Evolutionary conservation across 257 asterid genomes (phyloP).

Genomic region (Solanum neorickii): DNA sequence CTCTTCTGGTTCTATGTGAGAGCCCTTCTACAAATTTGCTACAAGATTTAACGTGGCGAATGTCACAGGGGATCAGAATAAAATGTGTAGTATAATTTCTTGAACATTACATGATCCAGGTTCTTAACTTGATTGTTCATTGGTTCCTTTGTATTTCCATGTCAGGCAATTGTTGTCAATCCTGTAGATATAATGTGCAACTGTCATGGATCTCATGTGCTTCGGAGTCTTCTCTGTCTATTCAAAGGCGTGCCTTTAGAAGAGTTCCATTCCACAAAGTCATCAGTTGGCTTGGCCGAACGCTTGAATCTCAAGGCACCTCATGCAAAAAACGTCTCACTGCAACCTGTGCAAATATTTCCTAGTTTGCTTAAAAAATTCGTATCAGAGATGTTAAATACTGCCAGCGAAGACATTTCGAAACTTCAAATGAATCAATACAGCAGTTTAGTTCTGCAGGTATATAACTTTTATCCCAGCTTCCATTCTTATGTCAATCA

Average conservation of each 20-base stretch:
- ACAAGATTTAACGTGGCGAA: background rate
- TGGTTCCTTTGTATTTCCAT: background rate
- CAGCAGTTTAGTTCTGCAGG: slow-evolving; percentile 96
- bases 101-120: background rate
- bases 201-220: slow-evolving; percentile 92
- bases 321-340: slow-evolving; percentile 18
- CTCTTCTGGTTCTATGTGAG: background rate
- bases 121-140: background rate
- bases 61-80: background rate
- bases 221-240: slow-evolving; percentile 79
- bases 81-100: background rate
- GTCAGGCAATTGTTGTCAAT: slow-evolving; percentile 54
- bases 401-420: slow-evolving; percentile 40
- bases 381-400: slow-evolving; percentile 48
- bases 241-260: slow-evolving; percentile 81
- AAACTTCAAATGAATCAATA: slow-evolving; percentile 48
- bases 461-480: slow-evolving; percentile 10
- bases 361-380: slow-evolving; percentile 59
- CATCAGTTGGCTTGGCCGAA: slow-evolving; percentile 60
- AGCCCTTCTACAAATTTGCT: background rate
- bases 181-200: slow-evolving; percentile 77
- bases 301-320: slow-evolving; percentile 53
- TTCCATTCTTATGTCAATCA: background rate
- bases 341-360: slow-evolving; percentile 37
- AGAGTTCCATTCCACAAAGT: slow-evolving; percentile 60